Evolutionary conservation across 1,139 yeast genomes (phyloP), one percentile per base, ranked within the genome.

Genomic region (Geotrichum aggregatum): DNA sequence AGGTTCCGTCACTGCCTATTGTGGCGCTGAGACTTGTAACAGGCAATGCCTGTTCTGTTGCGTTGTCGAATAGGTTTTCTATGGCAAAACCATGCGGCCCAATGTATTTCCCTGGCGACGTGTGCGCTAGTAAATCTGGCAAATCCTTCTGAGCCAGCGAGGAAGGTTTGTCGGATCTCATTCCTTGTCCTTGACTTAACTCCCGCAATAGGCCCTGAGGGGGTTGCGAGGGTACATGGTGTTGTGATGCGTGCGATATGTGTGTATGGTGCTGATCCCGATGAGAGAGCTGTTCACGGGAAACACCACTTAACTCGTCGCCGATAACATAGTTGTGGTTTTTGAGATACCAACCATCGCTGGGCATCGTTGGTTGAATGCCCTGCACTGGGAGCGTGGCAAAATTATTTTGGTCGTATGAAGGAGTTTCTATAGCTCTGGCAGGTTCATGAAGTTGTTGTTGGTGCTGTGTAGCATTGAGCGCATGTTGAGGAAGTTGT

Each of bases 141-240:
- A 47, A 39, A 13, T 44, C 50, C 16, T 47, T 47, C 21, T 44
- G 44, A 10, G 49, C 31, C 16, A 28, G 24, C 7, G 42, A 21
- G 8, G 44, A 28, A 8, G 49, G 22, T 16, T 22, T 16, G 13
- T 21, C 28, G 8, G 28, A 3, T 45, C 33, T 3, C 13, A 13
- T 5, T 45, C 18, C 13, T 33, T 33, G n/a, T 33, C n/a, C 11
- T 5, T 14, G 35, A 13, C 11, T 6, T 14, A n/a, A 5, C 16
- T 14, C 35, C 35, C n/a, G 35, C 28, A 24, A 24, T 5, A 24
- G 5, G 8, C 28, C 7, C 28, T 24, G 28, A 5, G 36, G 10
- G 16, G 35, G n/a, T n/a, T n/a, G 47, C 14, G 21, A 3, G 14
- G 31, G 31, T 28, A 11, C 10, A 8, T 28, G 31, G 7, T 28